These are phyloP conservation scores for Exophiala lecanii-corni DNA, from an alignment of 2,329 filamentous ascomycete species.

Conservation along the genomic window DNA sequence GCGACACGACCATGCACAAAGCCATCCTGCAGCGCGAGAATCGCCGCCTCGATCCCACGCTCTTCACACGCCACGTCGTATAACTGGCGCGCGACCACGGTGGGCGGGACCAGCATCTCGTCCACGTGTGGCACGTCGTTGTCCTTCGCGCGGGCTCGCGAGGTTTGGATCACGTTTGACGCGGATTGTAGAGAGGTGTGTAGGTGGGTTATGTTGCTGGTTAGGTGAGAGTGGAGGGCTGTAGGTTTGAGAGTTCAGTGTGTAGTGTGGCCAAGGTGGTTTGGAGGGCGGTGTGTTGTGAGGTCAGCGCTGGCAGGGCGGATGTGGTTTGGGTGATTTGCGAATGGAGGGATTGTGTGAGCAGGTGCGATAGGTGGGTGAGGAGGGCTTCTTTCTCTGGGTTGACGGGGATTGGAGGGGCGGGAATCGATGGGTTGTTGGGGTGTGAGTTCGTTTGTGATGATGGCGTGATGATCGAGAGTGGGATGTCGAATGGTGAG, in stretches of 20 bases:
- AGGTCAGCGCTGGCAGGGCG: conserved; percentile 68
- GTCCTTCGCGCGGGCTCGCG: conserved; percentile 54
- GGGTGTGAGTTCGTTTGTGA: conserved; percentile 44
- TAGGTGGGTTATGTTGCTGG: conserved; percentile 73
- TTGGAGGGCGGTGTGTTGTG: conserved; percentile 74
- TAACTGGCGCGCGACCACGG: conserved; percentile 85
- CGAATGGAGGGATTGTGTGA: conserved; percentile 64
- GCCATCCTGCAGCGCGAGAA: conserved; percentile 58
- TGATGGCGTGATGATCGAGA: conserved; percentile 37
- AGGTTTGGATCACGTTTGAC: conserved; percentile 69
- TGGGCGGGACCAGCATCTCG: conserved; percentile 87
- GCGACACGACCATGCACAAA: conserved; percentile 43
- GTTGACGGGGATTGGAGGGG: conserved; percentile 89
- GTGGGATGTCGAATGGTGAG: conserved; percentile 57
- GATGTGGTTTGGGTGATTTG: conserved; percentile 68
- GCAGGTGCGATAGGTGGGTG: conserved; percentile 65
- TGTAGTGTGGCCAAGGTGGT: conserved; percentile 65
- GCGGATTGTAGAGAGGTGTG: conserved; percentile 73
- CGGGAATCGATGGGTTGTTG: conserved; percentile 46
- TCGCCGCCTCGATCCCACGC: conserved; percentile 75
- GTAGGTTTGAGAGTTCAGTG: conserved; percentile 66
- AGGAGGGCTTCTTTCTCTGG: conserved; percentile 90
- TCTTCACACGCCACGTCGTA: conserved; percentile 89
- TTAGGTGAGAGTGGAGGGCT: conserved; percentile 65
- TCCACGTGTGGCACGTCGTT: conserved; percentile 69